These are phyloP conservation scores for Kwoniella dendrophila DNA, from an alignment of 768 basidiomycete genomes.

Conservation along the genomic window DNA sequence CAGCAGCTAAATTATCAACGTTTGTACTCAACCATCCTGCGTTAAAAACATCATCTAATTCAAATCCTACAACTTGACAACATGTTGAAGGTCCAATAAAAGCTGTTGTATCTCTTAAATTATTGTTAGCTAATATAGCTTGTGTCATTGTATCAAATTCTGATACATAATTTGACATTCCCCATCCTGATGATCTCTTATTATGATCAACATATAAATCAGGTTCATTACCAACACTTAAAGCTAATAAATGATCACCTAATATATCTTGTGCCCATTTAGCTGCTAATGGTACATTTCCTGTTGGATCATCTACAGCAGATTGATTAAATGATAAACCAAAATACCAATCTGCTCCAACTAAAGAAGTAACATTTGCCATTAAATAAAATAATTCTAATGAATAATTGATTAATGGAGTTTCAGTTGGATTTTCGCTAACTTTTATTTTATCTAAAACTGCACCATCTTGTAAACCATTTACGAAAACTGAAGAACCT, in stretches of 20 bases:
- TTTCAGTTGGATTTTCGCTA: conserved; percentile 36
- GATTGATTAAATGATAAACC: conserved; percentile 64
- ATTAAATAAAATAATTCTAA: conserved; percentile 61
- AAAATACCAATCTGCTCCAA: conserved; percentile 69
- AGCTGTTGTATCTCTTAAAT: conserved; percentile 59
- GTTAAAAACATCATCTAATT: conserved; percentile 57
- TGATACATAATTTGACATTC: conserved; percentile 59
- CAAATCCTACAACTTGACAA: conserved; percentile 59
- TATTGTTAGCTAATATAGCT: conserved; percentile 47
- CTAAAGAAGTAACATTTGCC: conserved; percentile 63
- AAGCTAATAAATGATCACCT: conserved; percentile 67
- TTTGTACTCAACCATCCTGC: conserved; percentile 53
- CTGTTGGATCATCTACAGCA: conserved; percentile 56
- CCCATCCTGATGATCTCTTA: conserved; percentile 48
- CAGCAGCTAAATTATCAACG: conserved; percentile 41
- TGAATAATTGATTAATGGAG: conserved; percentile 54
- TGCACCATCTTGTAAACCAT: conserved; percentile 60
- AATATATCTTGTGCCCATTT: conserved; percentile 66
- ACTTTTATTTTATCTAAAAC: conserved; percentile 62
- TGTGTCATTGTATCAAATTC: conserved; percentile 63
- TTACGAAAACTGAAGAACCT: conserved; percentile 60
- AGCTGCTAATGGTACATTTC: conserved; percentile 62
- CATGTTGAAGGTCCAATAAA: conserved; percentile 71
- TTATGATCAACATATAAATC: conserved; percentile 62
- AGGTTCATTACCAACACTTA: conserved; percentile 77